Conservation (phyloP, 805 yeast species). For the Nakazawaea anatomiae region DNA sequence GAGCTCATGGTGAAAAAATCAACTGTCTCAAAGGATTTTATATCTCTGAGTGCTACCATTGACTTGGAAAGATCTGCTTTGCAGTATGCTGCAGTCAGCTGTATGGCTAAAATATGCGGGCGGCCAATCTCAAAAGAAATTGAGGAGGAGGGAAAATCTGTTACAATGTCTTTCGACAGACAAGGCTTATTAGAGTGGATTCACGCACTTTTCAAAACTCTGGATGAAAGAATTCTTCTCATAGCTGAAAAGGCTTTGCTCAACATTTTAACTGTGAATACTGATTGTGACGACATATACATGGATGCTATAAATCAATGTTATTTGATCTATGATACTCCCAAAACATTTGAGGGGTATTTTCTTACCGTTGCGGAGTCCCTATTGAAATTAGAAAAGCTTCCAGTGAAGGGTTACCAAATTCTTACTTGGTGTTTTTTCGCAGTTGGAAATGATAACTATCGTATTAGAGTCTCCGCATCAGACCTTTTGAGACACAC, state of each 20-base stretch:
- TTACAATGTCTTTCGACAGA: constrained; percentile 65
- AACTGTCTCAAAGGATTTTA: constrained; percentile 28
- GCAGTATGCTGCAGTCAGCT: constrained; percentile 66
- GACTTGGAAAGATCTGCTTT: constrained; percentile 73
- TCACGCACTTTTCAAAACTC: constrained; percentile 58
- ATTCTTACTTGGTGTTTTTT: constrained; percentile 70
- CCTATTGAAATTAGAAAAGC: constrained; percentile 40
- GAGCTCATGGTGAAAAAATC: constrained; percentile 41
- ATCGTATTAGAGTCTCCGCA: constrained; percentile 65
- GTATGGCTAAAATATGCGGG: constrained; percentile 77
- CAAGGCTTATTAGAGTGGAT: constrained; percentile 72
- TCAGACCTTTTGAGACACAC: constrained; percentile 61
- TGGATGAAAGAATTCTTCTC: constrained; percentile 49
- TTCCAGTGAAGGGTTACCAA: constrained; percentile 54
- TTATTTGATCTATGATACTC: constrained; percentile 46
- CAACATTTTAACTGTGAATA: constrained; percentile 59
- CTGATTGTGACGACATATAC: constrained; percentile 43
- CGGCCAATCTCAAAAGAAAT: constrained; percentile 58
- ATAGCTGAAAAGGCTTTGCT: constrained; percentile 68
- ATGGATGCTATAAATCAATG: constrained; percentile 67
- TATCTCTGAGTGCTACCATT: constrained; percentile 63
- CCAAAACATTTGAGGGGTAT: constrained; percentile 57
- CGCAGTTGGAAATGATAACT: constrained; percentile 70
- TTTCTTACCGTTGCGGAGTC: constrained; percentile 68
- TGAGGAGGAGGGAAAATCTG: constrained; percentile 39